Evolutionary conservation across 371 early-diverging fungal species (phyloP).

Genomic region (Mucor irregularis): DNA sequence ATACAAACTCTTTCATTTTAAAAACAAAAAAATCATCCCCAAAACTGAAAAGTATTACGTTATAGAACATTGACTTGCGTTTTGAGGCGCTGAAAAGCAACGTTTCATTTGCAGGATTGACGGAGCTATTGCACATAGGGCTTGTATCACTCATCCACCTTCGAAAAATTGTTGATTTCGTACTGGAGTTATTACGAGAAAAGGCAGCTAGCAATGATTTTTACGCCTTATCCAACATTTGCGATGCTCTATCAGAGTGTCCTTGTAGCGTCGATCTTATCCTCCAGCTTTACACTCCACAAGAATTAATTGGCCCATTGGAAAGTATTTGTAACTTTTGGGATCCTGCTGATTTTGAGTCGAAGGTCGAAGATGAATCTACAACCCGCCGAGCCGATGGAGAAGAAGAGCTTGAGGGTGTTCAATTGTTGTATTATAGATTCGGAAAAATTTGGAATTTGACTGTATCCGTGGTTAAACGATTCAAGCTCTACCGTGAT

Average conservation of each 20-base stretch:
- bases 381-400: slow-evolving; percentile 10
- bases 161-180: slow-evolving; percentile 31
- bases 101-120: slow-evolving; percentile 18
- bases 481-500: slow-evolving; percentile 40
- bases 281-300: slow-evolving; percentile 40
- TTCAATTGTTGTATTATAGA: slow-evolving; percentile 31
- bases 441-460: slow-evolving; percentile 50
- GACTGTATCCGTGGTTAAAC: slow-evolving; percentile 24
- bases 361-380: slow-evolving; percentile 24
- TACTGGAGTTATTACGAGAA: slow-evolving; percentile 32
- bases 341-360: slow-evolving; percentile 19
- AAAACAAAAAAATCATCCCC: neutral
- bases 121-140: slow-evolving; percentile 41
- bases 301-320: slow-evolving; percentile 30
- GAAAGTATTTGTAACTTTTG: slow-evolving; percentile 44
- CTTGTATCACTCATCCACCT: slow-evolving; percentile 39
- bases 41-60: neutral
- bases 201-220: slow-evolving; percentile 29
- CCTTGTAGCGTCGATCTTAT: slow-evolving; percentile 46
- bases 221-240: slow-evolving; percentile 30
- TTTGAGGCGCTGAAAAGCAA: slow-evolving; percentile 24
- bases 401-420: slow-evolving; percentile 37
- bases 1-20: neutral
- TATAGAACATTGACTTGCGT: slow-evolving; percentile 39
- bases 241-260: slow-evolving; percentile 34